Conservation (phyloP, 73 alveolate genomes). For the Paramecium tetraurelia region DNA sequence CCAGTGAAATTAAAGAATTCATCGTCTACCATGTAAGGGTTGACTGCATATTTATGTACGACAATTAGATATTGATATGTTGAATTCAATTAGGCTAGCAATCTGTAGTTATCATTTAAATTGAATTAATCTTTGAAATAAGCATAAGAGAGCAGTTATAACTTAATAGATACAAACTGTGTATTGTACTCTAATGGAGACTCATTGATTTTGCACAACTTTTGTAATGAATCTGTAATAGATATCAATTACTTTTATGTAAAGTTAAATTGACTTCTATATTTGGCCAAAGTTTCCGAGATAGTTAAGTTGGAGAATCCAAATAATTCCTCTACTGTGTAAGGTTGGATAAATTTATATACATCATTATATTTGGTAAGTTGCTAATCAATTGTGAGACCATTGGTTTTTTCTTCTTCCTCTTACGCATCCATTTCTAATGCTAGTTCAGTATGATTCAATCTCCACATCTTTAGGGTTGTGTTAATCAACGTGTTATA, state of each 20-base stretch:
- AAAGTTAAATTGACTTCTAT: neutral
- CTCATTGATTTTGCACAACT: neutral
- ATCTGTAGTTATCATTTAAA: neutral
- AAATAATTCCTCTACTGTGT: neutral
- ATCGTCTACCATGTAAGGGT: neutral
- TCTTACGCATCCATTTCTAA: neutral
- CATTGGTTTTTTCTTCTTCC: neutral
- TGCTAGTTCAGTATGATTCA: neutral
- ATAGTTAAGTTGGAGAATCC: neutral
- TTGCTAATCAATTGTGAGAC: neutral
- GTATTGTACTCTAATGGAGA: neutral
- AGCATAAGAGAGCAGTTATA: neutral
- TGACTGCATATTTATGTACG: neutral
- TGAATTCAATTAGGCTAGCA: neutral
- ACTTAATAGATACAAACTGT: neutral
- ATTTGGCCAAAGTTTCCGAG: neutral
- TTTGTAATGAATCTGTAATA: neutral
- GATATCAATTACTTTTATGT: neutral
- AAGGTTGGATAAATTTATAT: neutral
- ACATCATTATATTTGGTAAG: neutral
- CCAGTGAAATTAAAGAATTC: neutral
- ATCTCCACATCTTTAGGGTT: neutral
- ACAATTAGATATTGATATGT: neutral
- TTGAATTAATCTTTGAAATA: neutral
- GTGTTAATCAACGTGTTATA: neutral